Conservation (phyloP, 2,329 filamentous ascomycete genomes). For the Pseudocercospora vitis region DNA sequence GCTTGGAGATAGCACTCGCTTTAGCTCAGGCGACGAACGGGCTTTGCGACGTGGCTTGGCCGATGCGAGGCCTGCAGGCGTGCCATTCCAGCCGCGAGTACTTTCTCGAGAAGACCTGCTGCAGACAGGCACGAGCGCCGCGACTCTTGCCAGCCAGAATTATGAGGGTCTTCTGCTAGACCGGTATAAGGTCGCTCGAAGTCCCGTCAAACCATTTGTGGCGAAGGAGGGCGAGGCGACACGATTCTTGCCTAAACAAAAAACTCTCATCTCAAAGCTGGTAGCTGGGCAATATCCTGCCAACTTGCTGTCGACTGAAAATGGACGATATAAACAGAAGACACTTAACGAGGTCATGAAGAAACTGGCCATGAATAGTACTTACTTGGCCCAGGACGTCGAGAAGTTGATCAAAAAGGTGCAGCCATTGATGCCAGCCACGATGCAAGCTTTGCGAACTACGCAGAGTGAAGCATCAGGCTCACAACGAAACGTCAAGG, state of each 20-base stretch:
- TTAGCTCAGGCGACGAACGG: constrained; percentile 4
- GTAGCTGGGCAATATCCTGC: constrained; percentile 25
- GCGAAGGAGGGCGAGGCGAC: neutral
- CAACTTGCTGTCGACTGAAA: neutral
- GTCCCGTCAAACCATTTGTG: constrained; percentile 16
- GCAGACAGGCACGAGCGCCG: constrained; percentile 25
- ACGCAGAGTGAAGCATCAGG: neutral
- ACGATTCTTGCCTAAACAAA: neutral
- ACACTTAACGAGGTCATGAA: constrained; percentile 26
- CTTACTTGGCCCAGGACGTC: constrained; percentile 32
- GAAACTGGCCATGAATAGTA: constrained; percentile 29
- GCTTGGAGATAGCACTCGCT: neutral
- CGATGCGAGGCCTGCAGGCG: constrained; percentile 9
- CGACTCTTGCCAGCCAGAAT: constrained; percentile 27
- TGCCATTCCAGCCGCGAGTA: constrained; percentile 11
- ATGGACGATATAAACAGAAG: constrained; percentile 17
- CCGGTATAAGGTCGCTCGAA: constrained; percentile 25
- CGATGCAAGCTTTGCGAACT: constrained; percentile 2
- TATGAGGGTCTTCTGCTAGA: constrained; percentile 30
- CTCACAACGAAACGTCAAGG: constrained; percentile 5
- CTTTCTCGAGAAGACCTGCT: constrained; percentile 18
- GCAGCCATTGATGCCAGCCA: constrained; percentile 23
- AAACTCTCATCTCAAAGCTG: constrained; percentile 22
- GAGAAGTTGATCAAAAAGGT: constrained; percentile 37
- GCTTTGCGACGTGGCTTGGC: constrained; percentile 5